A percentile compares a stretch with the other conserved stretches of the same genome.
Evolutionary conservation across 2,329 filamentous ascomycete species (phyloP).

Genomic region (Monilinia fructicola): DNA sequence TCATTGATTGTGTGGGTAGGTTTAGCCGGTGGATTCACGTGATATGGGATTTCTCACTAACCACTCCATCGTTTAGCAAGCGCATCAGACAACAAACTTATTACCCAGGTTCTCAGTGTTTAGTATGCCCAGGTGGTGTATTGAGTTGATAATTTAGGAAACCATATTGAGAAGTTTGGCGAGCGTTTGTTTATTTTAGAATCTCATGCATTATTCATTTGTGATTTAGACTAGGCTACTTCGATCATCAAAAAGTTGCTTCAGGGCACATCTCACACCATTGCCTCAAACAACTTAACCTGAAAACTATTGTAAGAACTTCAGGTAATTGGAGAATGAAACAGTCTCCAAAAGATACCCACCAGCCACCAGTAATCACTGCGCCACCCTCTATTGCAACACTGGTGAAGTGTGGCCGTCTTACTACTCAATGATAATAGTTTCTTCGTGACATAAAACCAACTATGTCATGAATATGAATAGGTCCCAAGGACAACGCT

Average conservation of each 20-base stretch:
- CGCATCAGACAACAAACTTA: not conserved
- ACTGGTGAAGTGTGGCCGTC: slow-evolving; percentile 29
- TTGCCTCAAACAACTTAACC: slow-evolving; percentile 21
- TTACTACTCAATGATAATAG: slow-evolving; percentile 33
- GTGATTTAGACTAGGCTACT: slow-evolving; percentile 36
- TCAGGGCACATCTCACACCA: slow-evolving; percentile 25
- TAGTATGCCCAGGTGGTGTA: not conserved
- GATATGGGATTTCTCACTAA: not conserved
- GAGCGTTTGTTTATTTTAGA: slow-evolving; percentile 22
- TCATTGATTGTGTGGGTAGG: not conserved
- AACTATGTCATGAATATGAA: slow-evolving; percentile 32
- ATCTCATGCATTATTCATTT: slow-evolving; percentile 40
- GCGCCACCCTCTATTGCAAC: slow-evolving; percentile 24
- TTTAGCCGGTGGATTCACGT: not conserved
- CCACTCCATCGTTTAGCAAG: not conserved
- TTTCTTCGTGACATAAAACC: slow-evolving; percentile 34
- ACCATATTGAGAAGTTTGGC: not conserved
- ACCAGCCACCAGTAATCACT: slow-evolving; percentile 29
- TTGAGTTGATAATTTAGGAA: not conserved
- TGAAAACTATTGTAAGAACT: slow-evolving; percentile 25
- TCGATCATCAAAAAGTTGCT: slow-evolving; percentile 34
- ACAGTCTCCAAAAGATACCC: slow-evolving; percentile 29
- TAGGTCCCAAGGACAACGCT: slow-evolving; percentile 32
- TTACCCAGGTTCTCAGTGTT: not conserved
- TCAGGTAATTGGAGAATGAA: slow-evolving; percentile 29